Conservation (phyloP, 441 rosid species). For the Gossypium schwendimanii region DNA sequence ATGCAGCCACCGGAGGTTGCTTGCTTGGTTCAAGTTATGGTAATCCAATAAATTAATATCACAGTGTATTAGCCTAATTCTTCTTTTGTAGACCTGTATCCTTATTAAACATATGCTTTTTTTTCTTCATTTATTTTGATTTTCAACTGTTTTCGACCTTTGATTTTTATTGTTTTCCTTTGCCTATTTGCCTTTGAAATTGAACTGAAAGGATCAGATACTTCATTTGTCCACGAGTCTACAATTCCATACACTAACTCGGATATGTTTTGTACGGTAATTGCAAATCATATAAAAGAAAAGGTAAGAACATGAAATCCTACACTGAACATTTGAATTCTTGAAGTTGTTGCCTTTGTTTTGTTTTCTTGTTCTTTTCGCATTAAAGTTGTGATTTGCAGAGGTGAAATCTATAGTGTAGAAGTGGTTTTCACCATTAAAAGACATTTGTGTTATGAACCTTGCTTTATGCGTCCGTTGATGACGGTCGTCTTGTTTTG, state of each 20-base stretch:
- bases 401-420: conserved; percentile 26
- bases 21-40: conserved; percentile 50
- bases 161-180: conserved; percentile 2
- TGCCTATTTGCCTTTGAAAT: conserved; percentile 8
- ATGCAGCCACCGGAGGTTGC: conserved; percentile 48
- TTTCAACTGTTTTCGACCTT: conserved; percentile 19
- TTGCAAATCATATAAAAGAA: conserved; percentile 2
- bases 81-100: conserved; percentile 17
- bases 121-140: neutral
- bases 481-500: neutral
- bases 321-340: conserved; percentile 1
- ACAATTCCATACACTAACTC: no score
- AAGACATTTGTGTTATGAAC: neutral
- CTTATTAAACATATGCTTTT: conserved; percentile 10
- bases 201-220: conserved; percentile 13
- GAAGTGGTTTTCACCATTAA: conserved; percentile 7
- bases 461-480: neutral
- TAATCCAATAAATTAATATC: conserved; percentile 46
- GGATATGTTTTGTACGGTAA: no score
- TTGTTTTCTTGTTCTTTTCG: neutral
- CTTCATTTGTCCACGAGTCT: conserved; percentile 19
- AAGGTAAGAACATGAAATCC: neutral
- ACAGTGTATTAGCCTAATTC: neutral
- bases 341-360: conserved; percentile 5
- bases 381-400: conserved; percentile 11